Conservation (phyloP, 306 rosid species). For the Ammopiptanthus mongolicus region DNA sequence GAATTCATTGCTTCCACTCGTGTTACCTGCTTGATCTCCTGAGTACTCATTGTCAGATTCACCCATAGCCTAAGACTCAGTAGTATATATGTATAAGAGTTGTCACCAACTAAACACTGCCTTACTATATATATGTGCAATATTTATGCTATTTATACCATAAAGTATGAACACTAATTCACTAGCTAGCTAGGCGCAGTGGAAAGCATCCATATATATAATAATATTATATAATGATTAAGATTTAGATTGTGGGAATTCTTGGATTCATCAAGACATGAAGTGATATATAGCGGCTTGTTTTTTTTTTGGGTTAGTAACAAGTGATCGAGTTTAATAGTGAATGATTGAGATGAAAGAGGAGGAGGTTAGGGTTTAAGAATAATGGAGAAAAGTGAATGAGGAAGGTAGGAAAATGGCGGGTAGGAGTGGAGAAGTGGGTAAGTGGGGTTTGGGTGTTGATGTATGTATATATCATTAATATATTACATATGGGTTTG, state of each 20-base stretch:
- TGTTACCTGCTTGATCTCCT: slow-evolving; percentile 37
- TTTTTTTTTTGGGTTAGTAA: background rate
- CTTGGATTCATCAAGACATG: background rate
- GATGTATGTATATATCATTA: background rate
- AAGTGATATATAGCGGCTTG: background rate
- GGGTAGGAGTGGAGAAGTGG: slow-evolving; percentile 21
- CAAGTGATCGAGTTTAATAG: background rate
- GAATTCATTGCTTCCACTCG: background rate
- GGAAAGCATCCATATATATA: no score
- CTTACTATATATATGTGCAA: background rate
- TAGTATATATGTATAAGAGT: background rate
- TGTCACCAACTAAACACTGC: background rate
- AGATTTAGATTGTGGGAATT: background rate
- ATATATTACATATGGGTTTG: background rate
- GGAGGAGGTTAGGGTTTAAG: background rate
- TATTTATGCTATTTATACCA: background rate
- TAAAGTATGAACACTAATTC: background rate
- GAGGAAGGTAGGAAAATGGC: slow-evolving; percentile 1
- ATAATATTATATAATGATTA: background rate
- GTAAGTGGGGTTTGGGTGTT: background rate
- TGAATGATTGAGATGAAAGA: background rate
- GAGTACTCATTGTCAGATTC: slow-evolving; percentile 52
- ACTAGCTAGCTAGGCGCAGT: background rate
- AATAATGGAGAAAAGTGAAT: background rate
- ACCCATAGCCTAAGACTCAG: slow-evolving; percentile 26